Percentiles rank a stretch among this genome's conserved stretches.
phyloP scores from a whole-genome alignment of 176 grass and related monocot genomes.

The Rhynchospora pubera region DNA sequence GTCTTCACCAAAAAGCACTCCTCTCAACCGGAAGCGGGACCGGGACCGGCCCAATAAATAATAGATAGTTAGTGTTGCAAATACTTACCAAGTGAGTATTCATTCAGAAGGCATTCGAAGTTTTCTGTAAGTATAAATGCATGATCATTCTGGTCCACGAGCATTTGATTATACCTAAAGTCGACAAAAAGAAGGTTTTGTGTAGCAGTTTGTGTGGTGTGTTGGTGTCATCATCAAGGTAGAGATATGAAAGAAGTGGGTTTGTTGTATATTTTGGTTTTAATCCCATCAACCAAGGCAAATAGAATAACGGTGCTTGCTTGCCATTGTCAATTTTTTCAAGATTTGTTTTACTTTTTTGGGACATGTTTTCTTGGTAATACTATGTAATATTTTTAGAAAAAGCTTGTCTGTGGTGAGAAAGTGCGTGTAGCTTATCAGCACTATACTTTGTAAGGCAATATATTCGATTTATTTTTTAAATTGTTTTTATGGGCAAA shows the following conservation, averaged over 20 bases:
- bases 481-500: background rate
- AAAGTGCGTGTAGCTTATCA: background rate
- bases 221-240: background rate
- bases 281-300: background rate
- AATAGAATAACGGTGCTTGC: background rate
- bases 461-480: background rate
- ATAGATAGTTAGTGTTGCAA: background rate
- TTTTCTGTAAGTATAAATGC: conserved; percentile 12
- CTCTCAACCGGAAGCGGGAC: conserved; percentile 46
- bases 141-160: background rate
- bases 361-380: background rate
- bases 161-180: background rate
- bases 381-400: conserved; percentile 2
- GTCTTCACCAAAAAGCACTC: conserved; percentile 51
- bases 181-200: background rate
- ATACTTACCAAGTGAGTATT: conserved; percentile 1
- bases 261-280: conserved; percentile 15
- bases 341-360: background rate
- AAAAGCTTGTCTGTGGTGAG: background rate
- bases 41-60: conserved; percentile 31
- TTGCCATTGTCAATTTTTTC: background rate
- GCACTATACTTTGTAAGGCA: background rate
- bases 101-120: background rate
- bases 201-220: background rate
- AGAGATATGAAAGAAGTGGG: background rate